Conservation (phyloP, 306 rosid species). For the Acacia acuminata region DNA sequence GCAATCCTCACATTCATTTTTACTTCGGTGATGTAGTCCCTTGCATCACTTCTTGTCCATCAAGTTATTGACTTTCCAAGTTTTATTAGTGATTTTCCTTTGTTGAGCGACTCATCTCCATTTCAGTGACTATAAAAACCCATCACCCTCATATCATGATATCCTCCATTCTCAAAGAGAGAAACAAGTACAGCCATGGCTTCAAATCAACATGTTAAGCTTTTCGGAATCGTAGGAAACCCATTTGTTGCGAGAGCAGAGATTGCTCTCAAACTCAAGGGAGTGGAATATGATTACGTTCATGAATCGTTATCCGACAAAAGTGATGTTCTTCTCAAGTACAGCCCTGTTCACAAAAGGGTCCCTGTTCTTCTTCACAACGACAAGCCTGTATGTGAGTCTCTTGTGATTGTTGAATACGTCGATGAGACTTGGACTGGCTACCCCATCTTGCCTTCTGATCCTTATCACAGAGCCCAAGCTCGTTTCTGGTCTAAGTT, state of each 20-base stretch:
- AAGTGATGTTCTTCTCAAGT: constrained; percentile 43
- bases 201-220: constrained; percentile 27
- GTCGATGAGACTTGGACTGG: constrained; percentile 44
- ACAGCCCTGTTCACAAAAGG: constrained; percentile 53
- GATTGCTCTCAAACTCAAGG: constrained; percentile 54
- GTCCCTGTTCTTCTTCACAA: constrained; percentile 45
- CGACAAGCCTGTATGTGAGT: constrained; percentile 46
- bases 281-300: constrained; percentile 34
- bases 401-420: constrained; percentile 45
- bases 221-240: constrained; percentile 37
- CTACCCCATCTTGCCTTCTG: constrained; percentile 14
- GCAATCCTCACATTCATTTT: neutral
- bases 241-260: constrained; percentile 36
- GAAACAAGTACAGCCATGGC: neutral
- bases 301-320: constrained; percentile 38
- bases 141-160: neutral
- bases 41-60: neutral
- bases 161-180: neutral
- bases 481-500: constrained; percentile 32
- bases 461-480: constrained; percentile 19
- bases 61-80: neutral
- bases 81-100: no score
- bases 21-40: neutral
- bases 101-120: neutral
- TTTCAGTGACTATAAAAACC: neutral